A percentile compares a stretch with the other conserved stretches of the same genome.
Conservation (phyloP, 164 flowering plant genomes). For the grape (Vitis vinifera) region ASM3070453v1 NC_081812.1:19646001-19646500, state of each 20-base stretch:
- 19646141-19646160: slow-evolving; percentile 99
- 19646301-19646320: slow-evolving; percentile 35
- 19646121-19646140: slow-evolving; percentile 89
- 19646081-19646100: neutral
- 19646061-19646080: neutral
- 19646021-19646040: neutral
- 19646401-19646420: slow-evolving; percentile 79
- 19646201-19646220: slow-evolving; percentile 87
- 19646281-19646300: neutral
- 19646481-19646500: neutral
- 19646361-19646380: slow-evolving; percentile 74
- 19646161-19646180: slow-evolving; percentile 77
- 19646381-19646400: slow-evolving; percentile 71
- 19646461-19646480: slow-evolving; percentile 36
- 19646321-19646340: slow-evolving; percentile 97
- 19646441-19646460: slow-evolving; percentile 51
- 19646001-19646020: neutral
- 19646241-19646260: neutral
- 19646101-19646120: slow-evolving; percentile 58
- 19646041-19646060: neutral
- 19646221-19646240: slow-evolving; percentile 27
- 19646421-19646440: slow-evolving; percentile 86
- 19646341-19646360: slow-evolving; percentile 91
- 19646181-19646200: slow-evolving; percentile 82
- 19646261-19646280: neutral